phyloP scores from a whole-genome alignment of 257 asterid species.

The Solanum medicagineum region DNA sequence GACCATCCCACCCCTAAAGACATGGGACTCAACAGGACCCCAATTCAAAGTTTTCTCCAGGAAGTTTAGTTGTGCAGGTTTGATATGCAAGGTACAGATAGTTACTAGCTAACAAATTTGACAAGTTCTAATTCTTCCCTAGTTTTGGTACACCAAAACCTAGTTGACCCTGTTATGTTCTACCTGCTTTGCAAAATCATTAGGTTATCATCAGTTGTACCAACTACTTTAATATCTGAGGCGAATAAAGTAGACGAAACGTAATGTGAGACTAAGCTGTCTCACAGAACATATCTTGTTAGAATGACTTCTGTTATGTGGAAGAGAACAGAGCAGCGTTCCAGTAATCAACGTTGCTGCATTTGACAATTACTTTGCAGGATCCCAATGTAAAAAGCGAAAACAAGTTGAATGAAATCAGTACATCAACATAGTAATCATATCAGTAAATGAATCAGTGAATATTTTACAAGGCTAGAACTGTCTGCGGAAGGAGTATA shows the following conservation, averaged over 20 bases:
- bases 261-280: neutral
- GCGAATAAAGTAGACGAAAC: neutral
- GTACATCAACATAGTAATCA: neutral
- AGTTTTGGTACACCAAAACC: neutral
- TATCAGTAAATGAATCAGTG: neutral
- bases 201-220: neutral
- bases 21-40: neutral
- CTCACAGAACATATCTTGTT: neutral
- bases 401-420: neutral
- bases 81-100: neutral
- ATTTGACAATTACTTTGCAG: neutral
- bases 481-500: slow-evolving; percentile 5
- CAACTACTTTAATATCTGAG: neutral
- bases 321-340: neutral
- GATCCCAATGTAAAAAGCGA: neutral
- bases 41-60: neutral
- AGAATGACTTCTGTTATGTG: neutral
- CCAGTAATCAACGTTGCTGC: neutral
- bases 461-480: slow-evolving; percentile 9
- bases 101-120: neutral
- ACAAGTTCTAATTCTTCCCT: neutral
- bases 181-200: neutral
- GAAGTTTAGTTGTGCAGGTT: neutral
- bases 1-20: neutral
- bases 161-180: neutral